Percentiles rank a stretch among this genome's conserved stretches.
Evolutionary conservation across 371 early-diverging fungal genomes (phyloP).

Genomic region (Actinomortierella wolfii): DNA sequence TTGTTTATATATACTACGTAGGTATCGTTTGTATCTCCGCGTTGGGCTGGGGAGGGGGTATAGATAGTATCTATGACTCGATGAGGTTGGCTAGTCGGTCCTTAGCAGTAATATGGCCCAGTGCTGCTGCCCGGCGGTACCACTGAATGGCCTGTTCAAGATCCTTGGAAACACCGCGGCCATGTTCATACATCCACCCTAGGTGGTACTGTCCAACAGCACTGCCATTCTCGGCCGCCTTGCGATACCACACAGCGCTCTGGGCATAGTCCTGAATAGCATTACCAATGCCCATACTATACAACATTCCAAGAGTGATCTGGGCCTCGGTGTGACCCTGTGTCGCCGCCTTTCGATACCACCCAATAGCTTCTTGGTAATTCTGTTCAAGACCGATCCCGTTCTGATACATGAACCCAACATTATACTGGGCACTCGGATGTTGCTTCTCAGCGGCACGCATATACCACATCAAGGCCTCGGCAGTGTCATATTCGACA

Average conservation of each 20-base stretch:
- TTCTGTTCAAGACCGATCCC: slow-evolving; percentile 85
- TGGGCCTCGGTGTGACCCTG: slow-evolving; percentile 69
- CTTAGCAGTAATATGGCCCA: slow-evolving; percentile 43
- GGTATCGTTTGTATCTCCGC: no score
- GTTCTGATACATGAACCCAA: slow-evolving; percentile 84
- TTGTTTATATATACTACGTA: no score
- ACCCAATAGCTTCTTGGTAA: slow-evolving; percentile 56
- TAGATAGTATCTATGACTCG: no score
- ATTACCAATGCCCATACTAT: slow-evolving; percentile 78
- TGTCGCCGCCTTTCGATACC: slow-evolving; percentile 67
- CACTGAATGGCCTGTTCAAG: slow-evolving; percentile 65
- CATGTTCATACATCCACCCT: slow-evolving; percentile 82
- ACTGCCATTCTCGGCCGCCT: slow-evolving; percentile 56
- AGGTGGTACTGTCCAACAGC: slow-evolving; percentile 72
- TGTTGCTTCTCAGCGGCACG: slow-evolving; percentile 76
- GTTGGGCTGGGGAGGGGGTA: no score
- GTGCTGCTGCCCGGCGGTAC: slow-evolving; percentile 66
- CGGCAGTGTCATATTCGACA: slow-evolving; percentile 50
- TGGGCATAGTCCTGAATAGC: slow-evolving; percentile 54
- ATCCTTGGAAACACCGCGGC: slow-evolving; percentile 71
- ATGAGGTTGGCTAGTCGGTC: no score
- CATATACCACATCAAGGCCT: slow-evolving; percentile 74
- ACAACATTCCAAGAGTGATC: slow-evolving; percentile 82
- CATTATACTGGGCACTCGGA: slow-evolving; percentile 79
- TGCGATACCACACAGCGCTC: slow-evolving; percentile 64